Evolutionary conservation across 768 basidiomycete genomes (phyloP), one percentile per base, ranked within the genome.

Genomic region (Mrakia gelida): DNA sequence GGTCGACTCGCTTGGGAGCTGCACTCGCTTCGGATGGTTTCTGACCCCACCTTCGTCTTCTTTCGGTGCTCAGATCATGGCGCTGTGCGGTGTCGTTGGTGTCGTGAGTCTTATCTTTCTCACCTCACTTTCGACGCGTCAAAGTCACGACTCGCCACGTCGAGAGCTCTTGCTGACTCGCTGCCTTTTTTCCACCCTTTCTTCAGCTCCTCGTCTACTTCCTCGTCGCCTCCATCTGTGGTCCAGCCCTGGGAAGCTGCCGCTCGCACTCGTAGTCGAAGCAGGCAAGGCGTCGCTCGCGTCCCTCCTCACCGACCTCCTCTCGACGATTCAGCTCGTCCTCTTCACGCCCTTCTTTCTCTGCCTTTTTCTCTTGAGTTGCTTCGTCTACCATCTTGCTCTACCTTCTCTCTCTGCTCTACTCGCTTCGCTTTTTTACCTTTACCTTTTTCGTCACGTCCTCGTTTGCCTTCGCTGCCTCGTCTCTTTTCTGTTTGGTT

Each of bases 171-270:
- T 81, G 81, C 61, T 81, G 26, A 67, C n/a, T 45, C 65, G 32
- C 38, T 62, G 34, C 75, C 75, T 78, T 73, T 15, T 79, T 62
- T 49, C 38, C 38, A 38, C 76, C 68, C 79, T 52, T 52, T 32
- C n/a, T 62, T 75, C 81, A 92, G 91, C 80, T 94, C 65, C 84
- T 97, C 74, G 79, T 95, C 3, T 98, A 93, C 87, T 85, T 98
- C 72, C 85, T 98, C 79, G 85, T 91, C 28, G 95, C 96, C 1
- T 91, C 95, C 84, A 92, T 95, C 84, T 98, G 96, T 82, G 95
- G 95, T 21, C 89, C 90, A 0, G 89, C 88, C 63, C 84, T 97
- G 82, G 89, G 89, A 81, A 91, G 89, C 73, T 94, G 92, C 79
- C 75, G 80, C 1, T 43, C 68, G 79, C 75, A 80, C 21, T 43